These are phyloP conservation scores for Thelonectria olida DNA, from an alignment of 2,329 filamentous ascomycete species.

Conservation along the genomic window DNA sequence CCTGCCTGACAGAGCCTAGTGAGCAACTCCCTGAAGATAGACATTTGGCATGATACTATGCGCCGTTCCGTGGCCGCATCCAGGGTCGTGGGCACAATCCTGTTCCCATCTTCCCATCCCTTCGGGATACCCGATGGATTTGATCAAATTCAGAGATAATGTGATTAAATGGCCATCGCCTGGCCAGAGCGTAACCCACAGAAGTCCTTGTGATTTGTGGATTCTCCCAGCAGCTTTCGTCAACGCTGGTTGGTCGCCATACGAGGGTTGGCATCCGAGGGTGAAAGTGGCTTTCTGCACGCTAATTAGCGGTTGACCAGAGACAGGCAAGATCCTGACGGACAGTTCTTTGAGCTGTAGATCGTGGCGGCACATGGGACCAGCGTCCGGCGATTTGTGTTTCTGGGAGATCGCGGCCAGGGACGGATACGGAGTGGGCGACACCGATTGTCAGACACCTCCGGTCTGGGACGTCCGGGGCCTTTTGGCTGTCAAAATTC, in stretches of 20 bases:
- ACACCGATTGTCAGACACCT: conserved; percentile 3
- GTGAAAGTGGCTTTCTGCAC: neutral
- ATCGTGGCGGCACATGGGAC: conserved; percentile 13
- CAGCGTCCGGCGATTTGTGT: conserved; percentile 16
- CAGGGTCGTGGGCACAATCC: neutral
- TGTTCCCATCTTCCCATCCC: neutral
- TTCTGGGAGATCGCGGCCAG: conserved; percentile 15
- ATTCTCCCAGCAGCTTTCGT: neutral
- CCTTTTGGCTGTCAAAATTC: conserved; percentile 13
- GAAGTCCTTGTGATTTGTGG: neutral
- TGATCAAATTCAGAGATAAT: conserved; percentile 7
- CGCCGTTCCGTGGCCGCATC: neutral
- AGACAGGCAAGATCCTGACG: neutral
- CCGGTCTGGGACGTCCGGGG: neutral
- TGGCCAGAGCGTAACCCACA: conserved; percentile 13
- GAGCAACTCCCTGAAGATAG: neutral
- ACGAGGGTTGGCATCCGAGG: conserved; percentile 9
- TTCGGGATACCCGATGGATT: conserved; percentile 18
- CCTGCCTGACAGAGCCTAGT: conserved; percentile 21
- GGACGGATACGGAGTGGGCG: conserved; percentile 1
- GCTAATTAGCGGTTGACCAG: neutral
- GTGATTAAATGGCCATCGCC: conserved; percentile 4
- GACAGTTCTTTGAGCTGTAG: conserved; percentile 14
- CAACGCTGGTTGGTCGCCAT: conserved; percentile 1
- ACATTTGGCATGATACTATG: neutral